Evolutionary conservation across 345 rosid species (phyloP).

Genomic region (Noccaea bulbosa): DNA sequence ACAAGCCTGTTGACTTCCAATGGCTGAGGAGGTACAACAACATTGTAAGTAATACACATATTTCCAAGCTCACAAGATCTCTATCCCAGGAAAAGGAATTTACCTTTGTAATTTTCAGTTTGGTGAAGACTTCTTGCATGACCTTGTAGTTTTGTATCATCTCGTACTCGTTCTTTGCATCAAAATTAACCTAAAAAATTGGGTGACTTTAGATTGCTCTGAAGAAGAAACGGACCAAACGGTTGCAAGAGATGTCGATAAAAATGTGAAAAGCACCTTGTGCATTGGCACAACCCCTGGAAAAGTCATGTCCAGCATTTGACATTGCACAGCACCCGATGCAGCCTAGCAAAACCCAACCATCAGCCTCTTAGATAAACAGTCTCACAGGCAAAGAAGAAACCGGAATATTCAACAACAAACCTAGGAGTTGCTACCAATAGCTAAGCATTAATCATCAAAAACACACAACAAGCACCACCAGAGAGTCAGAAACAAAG

Average conservation of each 20-base stretch:
- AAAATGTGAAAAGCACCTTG: constrained; percentile 53
- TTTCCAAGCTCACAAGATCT: constrained; percentile 7
- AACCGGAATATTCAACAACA: constrained; percentile 12
- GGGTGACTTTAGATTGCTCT: constrained; percentile 7
- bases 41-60: constrained; percentile 1
- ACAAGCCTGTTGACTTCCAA: constrained; percentile 92
- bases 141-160: constrained; percentile 98
- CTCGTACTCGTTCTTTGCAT: constrained; percentile 94
- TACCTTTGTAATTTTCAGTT: constrained; percentile 91
- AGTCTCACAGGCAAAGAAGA: constrained; percentile 9
- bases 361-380: constrained; percentile 27
- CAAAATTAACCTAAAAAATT: constrained; percentile 79
- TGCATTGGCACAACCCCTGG: constrained; percentile 99
- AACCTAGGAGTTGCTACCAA: constrained; percentile 7
- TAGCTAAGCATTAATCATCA: constrained; percentile 1
- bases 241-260: not conserved
- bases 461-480: constrained; percentile 23
- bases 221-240: not conserved
- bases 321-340: constrained; percentile 99
- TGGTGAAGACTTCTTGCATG: constrained; percentile 91
- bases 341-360: constrained; percentile 61
- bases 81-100: not conserved
- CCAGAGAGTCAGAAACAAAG: constrained; percentile 9
- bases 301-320: constrained; percentile 93
- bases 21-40: constrained; percentile 55